Percentiles rank a stretch among this genome's conserved stretches.
Conservation (phyloP, 441 rosid species). For the Eruca vesicaria region DNA sequence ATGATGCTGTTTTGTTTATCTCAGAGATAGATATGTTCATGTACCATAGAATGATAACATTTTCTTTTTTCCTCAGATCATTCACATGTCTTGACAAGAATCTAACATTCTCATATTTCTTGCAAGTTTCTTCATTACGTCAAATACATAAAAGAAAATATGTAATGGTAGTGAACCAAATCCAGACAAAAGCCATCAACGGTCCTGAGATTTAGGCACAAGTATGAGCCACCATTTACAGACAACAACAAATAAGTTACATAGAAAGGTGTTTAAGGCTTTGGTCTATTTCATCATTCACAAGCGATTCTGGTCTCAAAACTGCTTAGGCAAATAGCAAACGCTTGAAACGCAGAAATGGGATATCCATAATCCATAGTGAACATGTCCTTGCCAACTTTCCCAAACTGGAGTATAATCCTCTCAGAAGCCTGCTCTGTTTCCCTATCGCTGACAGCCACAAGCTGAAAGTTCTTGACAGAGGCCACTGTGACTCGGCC, state of each 20-base stretch:
- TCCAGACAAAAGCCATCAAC: conserved; percentile 10
- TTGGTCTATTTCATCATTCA: conserved; percentile 31
- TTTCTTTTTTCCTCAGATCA: not conserved
- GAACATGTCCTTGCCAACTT: conserved; percentile 69
- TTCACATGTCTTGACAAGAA: not conserved
- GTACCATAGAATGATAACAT: not conserved
- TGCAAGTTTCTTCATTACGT: too few species aligned
- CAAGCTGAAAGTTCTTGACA: conserved; percentile 72
- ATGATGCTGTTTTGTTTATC: not conserved
- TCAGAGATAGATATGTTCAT: not conserved
- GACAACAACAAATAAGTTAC: not conserved
- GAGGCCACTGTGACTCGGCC: conserved; percentile 76
- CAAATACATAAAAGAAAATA: too few species aligned
- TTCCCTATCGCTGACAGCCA: conserved; percentile 45
- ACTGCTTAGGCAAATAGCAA: conserved; percentile 70
- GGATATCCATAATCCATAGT: conserved; percentile 82
- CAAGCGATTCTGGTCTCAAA: conserved; percentile 74
- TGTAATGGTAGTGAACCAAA: not conserved
- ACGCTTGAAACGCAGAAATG: conserved; percentile 73
- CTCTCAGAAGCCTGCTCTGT: conserved; percentile 46
- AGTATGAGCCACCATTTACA: conserved; percentile 2
- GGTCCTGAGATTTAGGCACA: not conserved
- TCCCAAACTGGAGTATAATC: conserved; percentile 72
- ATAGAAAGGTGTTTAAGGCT: not conserved
- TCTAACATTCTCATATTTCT: too few species aligned